These are phyloP conservation scores for Takakia lepidozioides DNA, from an alignment of 225 moss, liverwort and hornwort species.

Conservation along the genomic window DNA sequence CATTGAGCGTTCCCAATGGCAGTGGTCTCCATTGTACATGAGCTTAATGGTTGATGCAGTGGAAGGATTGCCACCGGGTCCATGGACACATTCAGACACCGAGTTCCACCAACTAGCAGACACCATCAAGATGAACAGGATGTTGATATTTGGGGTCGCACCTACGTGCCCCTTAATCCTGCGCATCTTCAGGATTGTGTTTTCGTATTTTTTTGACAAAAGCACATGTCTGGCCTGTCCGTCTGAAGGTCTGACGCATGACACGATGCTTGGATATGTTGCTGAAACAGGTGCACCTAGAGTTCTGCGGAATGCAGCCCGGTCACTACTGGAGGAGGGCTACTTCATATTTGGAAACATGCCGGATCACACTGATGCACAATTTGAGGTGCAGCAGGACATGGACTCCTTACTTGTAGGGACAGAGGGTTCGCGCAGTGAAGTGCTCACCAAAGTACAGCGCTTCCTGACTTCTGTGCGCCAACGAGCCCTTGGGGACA, in stretches of 20 bases:
- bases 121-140: slow-evolving; percentile 27
- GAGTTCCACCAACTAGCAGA: slow-evolving; percentile 30
- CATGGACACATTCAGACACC: slow-evolving; percentile 39
- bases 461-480: slow-evolving; percentile 30
- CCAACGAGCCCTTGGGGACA: slow-evolving; percentile 52
- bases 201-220: slow-evolving; percentile 33
- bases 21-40: slow-evolving; percentile 49
- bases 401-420: slow-evolving; percentile 31
- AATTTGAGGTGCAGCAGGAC: slow-evolving; percentile 28
- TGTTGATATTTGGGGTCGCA: slow-evolving; percentile 16
- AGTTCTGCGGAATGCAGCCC: slow-evolving; percentile 32
- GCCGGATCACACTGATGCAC: slow-evolving; percentile 29
- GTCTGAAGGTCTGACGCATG: slow-evolving; percentile 34
- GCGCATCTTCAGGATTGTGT: slow-evolving; percentile 46
- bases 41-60: slow-evolving; percentile 29
- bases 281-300: slow-evolving; percentile 28
- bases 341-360: slow-evolving; percentile 38
- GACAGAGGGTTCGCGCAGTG: slow-evolving; percentile 22
- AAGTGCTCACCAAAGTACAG: slow-evolving; percentile 44
- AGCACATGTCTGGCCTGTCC: slow-evolving; percentile 32
- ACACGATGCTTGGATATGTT: slow-evolving; percentile 36
- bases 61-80: slow-evolving; percentile 32
- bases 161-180: slow-evolving; percentile 37
- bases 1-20: slow-evolving; percentile 39
- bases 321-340: slow-evolving; percentile 45